These are phyloP conservation scores for Ophiostoma himal-ulmi DNA, from an alignment of 2,329 filamentous ascomycete species.

Conservation along the genomic window DNA sequence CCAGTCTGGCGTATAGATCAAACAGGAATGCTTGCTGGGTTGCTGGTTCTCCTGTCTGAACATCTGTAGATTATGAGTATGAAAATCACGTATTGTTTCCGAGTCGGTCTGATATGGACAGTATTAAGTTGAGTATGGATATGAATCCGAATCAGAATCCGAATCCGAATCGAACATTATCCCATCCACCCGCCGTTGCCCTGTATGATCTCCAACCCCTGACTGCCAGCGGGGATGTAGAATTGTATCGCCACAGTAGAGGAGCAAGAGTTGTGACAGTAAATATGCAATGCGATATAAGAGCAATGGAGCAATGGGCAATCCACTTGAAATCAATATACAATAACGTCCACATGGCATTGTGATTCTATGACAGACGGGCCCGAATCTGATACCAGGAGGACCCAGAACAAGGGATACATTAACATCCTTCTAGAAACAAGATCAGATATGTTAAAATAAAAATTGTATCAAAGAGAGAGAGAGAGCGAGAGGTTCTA, in stretches of 20 bases:
- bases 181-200: background rate
- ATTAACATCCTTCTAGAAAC: background rate
- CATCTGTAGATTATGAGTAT: constrained; percentile 3
- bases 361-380: background rate
- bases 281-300: background rate
- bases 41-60: background rate
- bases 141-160: background rate
- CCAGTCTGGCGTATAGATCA: background rate
- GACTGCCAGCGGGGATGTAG: background rate
- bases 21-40: background rate
- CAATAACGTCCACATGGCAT: background rate
- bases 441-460: constrained; percentile 4
- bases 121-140: too few species aligned
- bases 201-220: background rate
- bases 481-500: background rate
- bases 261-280: background rate
- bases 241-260: background rate
- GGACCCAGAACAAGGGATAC: background rate
- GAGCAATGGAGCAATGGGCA: background rate
- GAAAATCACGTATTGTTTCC: background rate
- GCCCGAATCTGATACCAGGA: background rate
- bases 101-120: background rate
- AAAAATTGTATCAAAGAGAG: background rate
- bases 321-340: background rate
- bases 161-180: background rate